A percentile compares a stretch with the other conserved stretches of the same genome.
Evolutionary conservation across 768 basidiomycete species (phyloP).

Genomic region (Trametes punicea): DNA sequence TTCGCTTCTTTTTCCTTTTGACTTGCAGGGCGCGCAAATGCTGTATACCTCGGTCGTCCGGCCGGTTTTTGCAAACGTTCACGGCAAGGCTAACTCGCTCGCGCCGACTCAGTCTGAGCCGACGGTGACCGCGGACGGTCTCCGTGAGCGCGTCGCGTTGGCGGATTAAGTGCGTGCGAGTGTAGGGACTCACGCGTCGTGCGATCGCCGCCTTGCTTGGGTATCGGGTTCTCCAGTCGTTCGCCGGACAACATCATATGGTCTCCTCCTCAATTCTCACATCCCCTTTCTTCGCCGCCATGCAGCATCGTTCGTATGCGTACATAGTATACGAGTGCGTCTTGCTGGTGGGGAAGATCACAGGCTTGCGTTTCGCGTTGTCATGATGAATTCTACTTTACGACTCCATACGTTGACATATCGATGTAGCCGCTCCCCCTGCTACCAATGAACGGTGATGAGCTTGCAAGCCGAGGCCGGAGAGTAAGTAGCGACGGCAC

Average conservation of each 20-base stretch:
- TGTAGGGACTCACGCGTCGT: background rate
- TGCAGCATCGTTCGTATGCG: background rate
- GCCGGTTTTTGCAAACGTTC: slow-evolving; percentile 71
- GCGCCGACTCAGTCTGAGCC: slow-evolving; percentile 43
- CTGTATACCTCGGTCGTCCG: slow-evolving; percentile 76
- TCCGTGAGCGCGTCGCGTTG: slow-evolving; percentile 43
- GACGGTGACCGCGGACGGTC: slow-evolving; percentile 48
- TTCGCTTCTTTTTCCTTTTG: slow-evolving; percentile 12
- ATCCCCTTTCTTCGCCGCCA: background rate
- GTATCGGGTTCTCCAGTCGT: slow-evolving; percentile 4
- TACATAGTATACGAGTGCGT: background rate
- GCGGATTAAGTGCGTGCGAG: slow-evolving; percentile 24
- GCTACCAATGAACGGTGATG: slow-evolving; percentile 5
- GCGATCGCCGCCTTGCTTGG: slow-evolving; percentile 9
- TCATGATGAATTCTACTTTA: slow-evolving; percentile 12
- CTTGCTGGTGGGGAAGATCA: no score
- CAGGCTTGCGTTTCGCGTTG: no score
- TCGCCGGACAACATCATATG: slow-evolving; percentile 7
- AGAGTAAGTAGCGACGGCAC: no score
- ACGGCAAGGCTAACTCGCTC: slow-evolving; percentile 26
- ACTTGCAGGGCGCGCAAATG: slow-evolving; percentile 74
- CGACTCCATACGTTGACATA: slow-evolving; percentile 6
- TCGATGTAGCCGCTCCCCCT: slow-evolving; percentile 1
- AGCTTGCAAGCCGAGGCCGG: background rate
- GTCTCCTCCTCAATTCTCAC: background rate